Evolutionary conservation across 352 stramenopile species (phyloP).

Genomic region (Pythium myriotylum): DNA sequence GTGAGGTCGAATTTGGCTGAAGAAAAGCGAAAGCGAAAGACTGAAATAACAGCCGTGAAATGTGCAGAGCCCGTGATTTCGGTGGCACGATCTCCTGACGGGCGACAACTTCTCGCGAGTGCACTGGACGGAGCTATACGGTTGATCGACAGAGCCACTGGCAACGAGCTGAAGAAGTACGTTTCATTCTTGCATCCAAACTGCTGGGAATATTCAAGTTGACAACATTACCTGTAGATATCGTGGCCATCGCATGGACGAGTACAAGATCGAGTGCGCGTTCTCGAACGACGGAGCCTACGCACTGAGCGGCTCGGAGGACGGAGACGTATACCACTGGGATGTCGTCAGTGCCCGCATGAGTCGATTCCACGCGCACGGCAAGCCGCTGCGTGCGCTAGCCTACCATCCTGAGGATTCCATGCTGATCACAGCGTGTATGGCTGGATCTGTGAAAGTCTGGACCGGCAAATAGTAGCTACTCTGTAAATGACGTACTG

Average conservation of each 20-base stretch:
- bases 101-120: conserved; percentile 75
- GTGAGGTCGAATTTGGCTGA: no score
- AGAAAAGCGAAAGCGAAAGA: no score
- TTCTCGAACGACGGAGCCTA: conserved; percentile 71
- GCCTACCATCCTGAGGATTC: conserved; percentile 60
- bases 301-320: conserved; percentile 76
- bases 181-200: no score
- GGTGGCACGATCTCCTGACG: conserved; percentile 71
- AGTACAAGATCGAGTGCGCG: conserved; percentile 71
- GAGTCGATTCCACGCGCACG: conserved; percentile 58
- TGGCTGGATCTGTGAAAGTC: conserved; percentile 73
- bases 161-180: conserved; percentile 75
- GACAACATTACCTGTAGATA: conserved; percentile 54
- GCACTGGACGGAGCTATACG: conserved; percentile 75
- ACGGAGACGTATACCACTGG: conserved; percentile 69
- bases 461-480: conserved; percentile 42
- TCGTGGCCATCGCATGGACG: conserved; percentile 57
- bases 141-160: conserved; percentile 70
- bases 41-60: no score
- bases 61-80: conserved; percentile 73
- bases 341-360: conserved; percentile 49
- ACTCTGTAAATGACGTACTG: no score
- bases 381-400: conserved; percentile 61
- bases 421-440: conserved; percentile 67
- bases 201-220: no score